phyloP scores from a whole-genome alignment of 2,329 filamentous ascomycete genomes.

The Venturia aucupariae region DNA sequence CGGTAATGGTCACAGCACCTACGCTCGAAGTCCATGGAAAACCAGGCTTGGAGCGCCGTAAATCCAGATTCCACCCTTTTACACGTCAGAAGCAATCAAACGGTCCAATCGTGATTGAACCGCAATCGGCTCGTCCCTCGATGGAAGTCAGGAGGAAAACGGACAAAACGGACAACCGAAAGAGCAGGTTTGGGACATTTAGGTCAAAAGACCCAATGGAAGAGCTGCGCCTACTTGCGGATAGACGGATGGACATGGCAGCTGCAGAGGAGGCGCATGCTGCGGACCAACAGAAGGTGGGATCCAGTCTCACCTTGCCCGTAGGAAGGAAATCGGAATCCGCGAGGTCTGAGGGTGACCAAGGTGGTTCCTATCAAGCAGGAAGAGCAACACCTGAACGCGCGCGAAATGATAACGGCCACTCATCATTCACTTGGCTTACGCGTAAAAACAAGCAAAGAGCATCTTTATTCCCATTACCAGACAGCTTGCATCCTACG shows the following conservation, averaged over 20 bases:
- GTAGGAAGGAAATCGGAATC: constrained; percentile 69
- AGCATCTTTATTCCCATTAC: constrained; percentile 78
- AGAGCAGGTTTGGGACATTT: constrained; percentile 12
- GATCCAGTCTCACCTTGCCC: constrained; percentile 53
- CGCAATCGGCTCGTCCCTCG: constrained; percentile 13
- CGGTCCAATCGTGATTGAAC: constrained; percentile 13
- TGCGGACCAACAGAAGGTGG: constrained; percentile 19
- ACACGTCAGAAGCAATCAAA: constrained; percentile 21
- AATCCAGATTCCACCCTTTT: constrained; percentile 31
- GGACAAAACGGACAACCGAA: constrained; percentile 11
- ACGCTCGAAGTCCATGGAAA: constrained; percentile 43
- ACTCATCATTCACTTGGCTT: constrained; percentile 69
- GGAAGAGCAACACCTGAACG: constrained; percentile 56
- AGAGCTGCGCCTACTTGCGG: constrained; percentile 41
- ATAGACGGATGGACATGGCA: constrained; percentile 33
- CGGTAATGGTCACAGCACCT: constrained; percentile 87
- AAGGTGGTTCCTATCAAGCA: constrained; percentile 34
- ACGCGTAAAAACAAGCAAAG: constrained; percentile 68
- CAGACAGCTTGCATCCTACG: constrained; percentile 25
- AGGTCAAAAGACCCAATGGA: constrained; percentile 10
- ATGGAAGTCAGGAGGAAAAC: constrained; percentile 9
- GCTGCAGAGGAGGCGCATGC: not conserved
- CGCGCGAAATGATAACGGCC: constrained; percentile 40
- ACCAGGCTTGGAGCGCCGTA: constrained; percentile 17
- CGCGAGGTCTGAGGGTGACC: constrained; percentile 76